phyloP scores from a whole-genome alignment of 2,329 filamentous ascomycete species.

The Colletotrichum sp. region DNA sequence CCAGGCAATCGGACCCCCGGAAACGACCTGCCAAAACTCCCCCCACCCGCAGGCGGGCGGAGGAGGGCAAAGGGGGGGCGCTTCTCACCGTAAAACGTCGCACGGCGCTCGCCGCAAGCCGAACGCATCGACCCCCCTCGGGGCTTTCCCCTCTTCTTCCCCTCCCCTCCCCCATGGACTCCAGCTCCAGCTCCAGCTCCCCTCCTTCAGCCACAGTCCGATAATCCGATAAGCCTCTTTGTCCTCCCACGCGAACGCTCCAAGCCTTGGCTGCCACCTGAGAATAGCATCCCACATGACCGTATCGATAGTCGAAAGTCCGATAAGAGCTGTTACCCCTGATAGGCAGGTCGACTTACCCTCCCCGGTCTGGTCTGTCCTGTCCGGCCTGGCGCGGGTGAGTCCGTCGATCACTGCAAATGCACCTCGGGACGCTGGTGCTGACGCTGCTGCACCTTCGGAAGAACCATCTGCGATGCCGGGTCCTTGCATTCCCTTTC shows the following conservation, averaged over 20 bases:
- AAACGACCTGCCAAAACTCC: background rate
- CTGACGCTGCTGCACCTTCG: background rate
- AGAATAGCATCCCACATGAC: background rate
- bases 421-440: background rate
- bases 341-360: background rate
- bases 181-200: background rate
- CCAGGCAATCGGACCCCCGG: background rate
- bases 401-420: background rate
- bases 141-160: background rate
- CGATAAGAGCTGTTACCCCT: background rate
- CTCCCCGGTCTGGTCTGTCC: background rate
- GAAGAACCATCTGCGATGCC: background rate
- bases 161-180: background rate
- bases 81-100: constrained; percentile 14
- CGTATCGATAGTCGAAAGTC: background rate
- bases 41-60: background rate
- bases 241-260: background rate
- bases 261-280: background rate
- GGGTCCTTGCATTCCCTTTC: constrained; percentile 21
- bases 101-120: constrained; percentile 24
- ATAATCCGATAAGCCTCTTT: background rate
- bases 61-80: background rate
- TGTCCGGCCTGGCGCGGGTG: background rate
- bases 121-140: background rate
- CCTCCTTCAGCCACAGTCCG: background rate